A percentile compares a stretch with the other conserved stretches of the same genome.
Evolutionary conservation across 345 rosid species (phyloP).

Genomic region (Ailanthus altissimus): DNA sequence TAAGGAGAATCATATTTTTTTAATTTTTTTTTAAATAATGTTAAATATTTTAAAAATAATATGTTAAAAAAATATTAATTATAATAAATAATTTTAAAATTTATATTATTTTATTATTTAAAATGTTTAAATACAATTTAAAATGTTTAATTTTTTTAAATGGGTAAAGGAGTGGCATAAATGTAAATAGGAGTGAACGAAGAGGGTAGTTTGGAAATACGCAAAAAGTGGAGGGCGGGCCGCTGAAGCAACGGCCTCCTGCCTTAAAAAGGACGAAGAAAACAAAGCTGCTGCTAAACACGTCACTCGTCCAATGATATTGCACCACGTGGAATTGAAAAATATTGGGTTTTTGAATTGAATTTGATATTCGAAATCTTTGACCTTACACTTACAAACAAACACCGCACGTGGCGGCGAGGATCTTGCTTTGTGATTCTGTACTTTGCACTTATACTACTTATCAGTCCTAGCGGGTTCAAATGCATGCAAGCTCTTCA

Average conservation of each 20-base stretch:
- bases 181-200: background rate
- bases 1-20: no score
- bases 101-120: no score
- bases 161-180: constrained; percentile 4
- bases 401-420: constrained; percentile 41
- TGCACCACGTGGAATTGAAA: constrained; percentile 1
- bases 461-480: background rate
- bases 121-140: no score
- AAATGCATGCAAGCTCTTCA: background rate
- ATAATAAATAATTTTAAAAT: no score
- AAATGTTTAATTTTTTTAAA: no score
- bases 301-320: constrained; percentile 12
- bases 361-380: background rate
- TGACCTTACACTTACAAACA: constrained; percentile 21
- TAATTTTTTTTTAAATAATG: no score
- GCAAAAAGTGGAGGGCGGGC: constrained; percentile 20
- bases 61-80: no score
- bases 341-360: background rate
- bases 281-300: constrained; percentile 20
- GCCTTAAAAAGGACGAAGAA: constrained; percentile 15
- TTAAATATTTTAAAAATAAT: no score
- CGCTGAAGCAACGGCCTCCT: constrained; percentile 34
- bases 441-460: background rate
- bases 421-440: constrained; percentile 20
- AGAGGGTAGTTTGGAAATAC: background rate